These are phyloP conservation scores for Candida dajiaensis DNA, from an alignment of 805 yeast genomes.

Conservation along the genomic window DNA sequence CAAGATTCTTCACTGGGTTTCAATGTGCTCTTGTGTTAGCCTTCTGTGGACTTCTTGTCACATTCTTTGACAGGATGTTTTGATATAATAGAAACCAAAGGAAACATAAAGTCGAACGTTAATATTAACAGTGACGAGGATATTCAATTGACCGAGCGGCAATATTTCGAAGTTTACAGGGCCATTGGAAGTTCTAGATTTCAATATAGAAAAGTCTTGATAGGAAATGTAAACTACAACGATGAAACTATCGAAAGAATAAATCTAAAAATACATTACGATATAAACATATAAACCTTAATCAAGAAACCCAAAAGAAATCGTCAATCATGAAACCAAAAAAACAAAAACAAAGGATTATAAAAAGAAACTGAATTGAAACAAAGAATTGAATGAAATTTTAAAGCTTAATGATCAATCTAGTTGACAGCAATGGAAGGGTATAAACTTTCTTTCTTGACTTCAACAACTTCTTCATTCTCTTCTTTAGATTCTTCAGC, in stretches of 20 bases:
- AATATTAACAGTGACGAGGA: no score
- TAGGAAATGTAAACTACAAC: neutral
- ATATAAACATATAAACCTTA: neutral
- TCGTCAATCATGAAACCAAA: neutral
- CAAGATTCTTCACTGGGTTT: constrained; percentile 30
- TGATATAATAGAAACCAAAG: neutral
- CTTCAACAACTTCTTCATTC: neutral
- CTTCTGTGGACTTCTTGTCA: constrained; percentile 26
- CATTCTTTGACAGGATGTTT: constrained; percentile 17
- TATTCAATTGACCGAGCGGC: no score
- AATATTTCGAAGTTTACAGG: no score
- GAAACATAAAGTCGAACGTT: neutral
- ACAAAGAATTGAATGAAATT: neutral
- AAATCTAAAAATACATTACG: neutral
- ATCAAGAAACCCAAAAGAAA: neutral
- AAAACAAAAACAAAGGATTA: neutral
- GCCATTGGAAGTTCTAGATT: no score
- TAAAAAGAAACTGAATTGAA: neutral
- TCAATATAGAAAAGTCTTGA: no score
- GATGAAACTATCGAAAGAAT: neutral
- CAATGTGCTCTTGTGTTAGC: constrained; percentile 29
- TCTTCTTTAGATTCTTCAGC: constrained; percentile 4
- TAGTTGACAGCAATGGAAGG: constrained; percentile 7
- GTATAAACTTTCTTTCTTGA: constrained; percentile 10
- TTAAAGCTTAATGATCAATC: neutral